Percentiles rank a stretch among this genome's conserved stretches.
Evolutionary conservation across 306 rosid species (phyloP).

Genomic region (Vigna mungo): DNA sequence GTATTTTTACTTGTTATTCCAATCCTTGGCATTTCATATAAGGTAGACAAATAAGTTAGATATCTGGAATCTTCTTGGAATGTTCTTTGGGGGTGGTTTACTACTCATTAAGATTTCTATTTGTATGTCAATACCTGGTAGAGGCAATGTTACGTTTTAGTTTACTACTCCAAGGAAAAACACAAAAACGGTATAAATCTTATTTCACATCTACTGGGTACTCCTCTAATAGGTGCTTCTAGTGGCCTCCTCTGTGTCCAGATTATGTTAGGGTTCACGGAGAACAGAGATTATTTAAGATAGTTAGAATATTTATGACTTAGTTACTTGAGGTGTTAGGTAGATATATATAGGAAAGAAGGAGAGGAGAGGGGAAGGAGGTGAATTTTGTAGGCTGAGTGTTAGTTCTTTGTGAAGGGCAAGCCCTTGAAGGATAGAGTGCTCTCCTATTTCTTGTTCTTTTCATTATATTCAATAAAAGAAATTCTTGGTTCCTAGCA

Average conservation of each 20-base stretch:
- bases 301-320: no score
- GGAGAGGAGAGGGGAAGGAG: no score
- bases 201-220: not conserved
- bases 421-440: no score
- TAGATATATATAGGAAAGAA: no score
- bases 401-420: no score
- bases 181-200: not conserved
- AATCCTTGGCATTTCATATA: not conserved
- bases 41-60: not conserved
- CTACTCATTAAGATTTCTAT: not conserved
- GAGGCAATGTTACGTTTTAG: not conserved
- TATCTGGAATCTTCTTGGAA: not conserved
- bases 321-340: no score
- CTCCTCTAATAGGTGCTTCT: not conserved
- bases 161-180: slow-evolving; percentile 10
- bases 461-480: no score
- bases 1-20: not conserved
- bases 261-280: no score
- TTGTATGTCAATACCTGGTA: not conserved
- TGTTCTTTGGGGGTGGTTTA: not conserved
- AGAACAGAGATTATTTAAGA: no score
- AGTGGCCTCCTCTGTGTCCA: not conserved
- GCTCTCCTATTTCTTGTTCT: no score
- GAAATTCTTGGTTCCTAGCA: no score
- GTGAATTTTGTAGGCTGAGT: no score